A percentile compares a stretch with the other conserved stretches of the same genome.
These are phyloP conservation scores for Novakomyces olei DNA, from an alignment of 805 yeast genomes.

Conservation along the genomic window DNA sequence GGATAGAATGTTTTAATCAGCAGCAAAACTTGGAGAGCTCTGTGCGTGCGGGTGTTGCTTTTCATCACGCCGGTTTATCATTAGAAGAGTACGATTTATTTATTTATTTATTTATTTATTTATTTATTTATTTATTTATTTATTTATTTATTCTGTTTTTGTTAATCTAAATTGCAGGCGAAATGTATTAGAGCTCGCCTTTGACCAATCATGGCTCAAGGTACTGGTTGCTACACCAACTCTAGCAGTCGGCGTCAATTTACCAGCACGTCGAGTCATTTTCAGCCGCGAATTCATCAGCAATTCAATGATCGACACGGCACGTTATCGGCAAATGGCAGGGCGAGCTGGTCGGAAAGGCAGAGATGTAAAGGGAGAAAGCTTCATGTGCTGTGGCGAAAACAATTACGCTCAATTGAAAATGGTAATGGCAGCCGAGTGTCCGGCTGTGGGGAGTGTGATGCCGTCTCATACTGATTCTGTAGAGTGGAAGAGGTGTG, in stretches of 20 bases:
- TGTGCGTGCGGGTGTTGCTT: slow-evolving; percentile 1
- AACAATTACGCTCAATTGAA: slow-evolving; percentile 1
- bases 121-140: too few relatives aligned
- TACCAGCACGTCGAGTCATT: slow-evolving; percentile 5
- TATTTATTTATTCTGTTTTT: too few relatives aligned
- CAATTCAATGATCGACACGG: not conserved
- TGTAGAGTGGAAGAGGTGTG: too few relatives aligned
- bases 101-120: too few relatives aligned
- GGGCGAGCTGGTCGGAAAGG: slow-evolving; percentile 6
- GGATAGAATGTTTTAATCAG: not conserved
- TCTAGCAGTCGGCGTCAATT: slow-evolving; percentile 5
- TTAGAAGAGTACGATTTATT: slow-evolving; percentile 4
- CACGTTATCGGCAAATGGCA: slow-evolving; percentile 4
- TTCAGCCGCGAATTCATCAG: slow-evolving; percentile 4
- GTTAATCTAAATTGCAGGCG: too few relatives aligned
- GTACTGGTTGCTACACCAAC: slow-evolving; percentile 4
- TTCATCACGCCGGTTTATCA: slow-evolving; percentile 5
- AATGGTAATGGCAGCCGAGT: too few relatives aligned
- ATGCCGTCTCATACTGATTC: too few relatives aligned
- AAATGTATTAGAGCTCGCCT: slow-evolving; percentile 5
- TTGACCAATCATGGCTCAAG: slow-evolving; percentile 2
- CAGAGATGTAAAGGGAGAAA: slow-evolving; percentile 4
- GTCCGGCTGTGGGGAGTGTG: too few relatives aligned
- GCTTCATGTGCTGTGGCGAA: slow-evolving; percentile 3
- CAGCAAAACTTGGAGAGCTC: slow-evolving; percentile 2